Percentiles rank a stretch among this genome's conserved stretches.
Evolutionary conservation across 2,329 filamentous ascomycete genomes (phyloP).

Genomic region (Onygenales sp.): DNA sequence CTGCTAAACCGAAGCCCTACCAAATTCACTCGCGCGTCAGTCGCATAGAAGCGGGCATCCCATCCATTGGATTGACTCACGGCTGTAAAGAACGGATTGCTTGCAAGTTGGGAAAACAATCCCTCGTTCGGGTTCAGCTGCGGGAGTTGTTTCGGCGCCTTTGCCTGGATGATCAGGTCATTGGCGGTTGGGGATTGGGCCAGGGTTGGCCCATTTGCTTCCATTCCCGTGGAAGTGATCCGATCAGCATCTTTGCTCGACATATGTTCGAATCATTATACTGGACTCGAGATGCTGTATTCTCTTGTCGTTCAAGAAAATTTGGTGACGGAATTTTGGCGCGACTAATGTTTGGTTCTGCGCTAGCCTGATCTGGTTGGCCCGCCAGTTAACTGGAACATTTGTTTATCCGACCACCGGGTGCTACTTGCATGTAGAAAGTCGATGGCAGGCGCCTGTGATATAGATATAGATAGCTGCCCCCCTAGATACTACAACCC

Average conservation of each 20-base stretch:
- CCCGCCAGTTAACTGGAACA: too few relatives aligned
- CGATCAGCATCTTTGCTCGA: slow-evolving; percentile 7
- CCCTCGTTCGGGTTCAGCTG: slow-evolving; percentile 28
- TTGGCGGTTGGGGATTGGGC: slow-evolving; percentile 21
- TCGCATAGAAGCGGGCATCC: neutral
- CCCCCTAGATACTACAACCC: too few relatives aligned
- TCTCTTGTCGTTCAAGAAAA: neutral
- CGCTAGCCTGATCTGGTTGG: too few relatives aligned
- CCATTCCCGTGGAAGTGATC: slow-evolving; percentile 23
- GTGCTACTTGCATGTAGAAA: too few relatives aligned
- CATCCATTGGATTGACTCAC: slow-evolving; percentile 21
- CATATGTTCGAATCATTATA: slow-evolving; percentile 5
- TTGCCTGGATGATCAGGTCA: slow-evolving; percentile 29
- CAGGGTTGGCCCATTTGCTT: slow-evolving; percentile 24
- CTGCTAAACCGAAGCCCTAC: slow-evolving; percentile 79
- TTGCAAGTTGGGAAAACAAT: slow-evolving; percentile 35
- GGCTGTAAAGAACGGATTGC: slow-evolving; percentile 42
- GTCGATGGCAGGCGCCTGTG: too few relatives aligned
- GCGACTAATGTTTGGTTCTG: neutral
- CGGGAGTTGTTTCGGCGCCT: slow-evolving; percentile 19
- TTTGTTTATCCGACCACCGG: too few relatives aligned
- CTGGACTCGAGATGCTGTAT: neutral
- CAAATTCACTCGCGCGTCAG: slow-evolving; percentile 1
- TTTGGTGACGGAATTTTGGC: neutral
- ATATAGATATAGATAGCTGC: too few relatives aligned